Percentiles rank a stretch among this genome's conserved stretches.
Evolutionary conservation across 352 stramenopile species (phyloP).

Genomic region (Elongisporangium senticosum): DNA sequence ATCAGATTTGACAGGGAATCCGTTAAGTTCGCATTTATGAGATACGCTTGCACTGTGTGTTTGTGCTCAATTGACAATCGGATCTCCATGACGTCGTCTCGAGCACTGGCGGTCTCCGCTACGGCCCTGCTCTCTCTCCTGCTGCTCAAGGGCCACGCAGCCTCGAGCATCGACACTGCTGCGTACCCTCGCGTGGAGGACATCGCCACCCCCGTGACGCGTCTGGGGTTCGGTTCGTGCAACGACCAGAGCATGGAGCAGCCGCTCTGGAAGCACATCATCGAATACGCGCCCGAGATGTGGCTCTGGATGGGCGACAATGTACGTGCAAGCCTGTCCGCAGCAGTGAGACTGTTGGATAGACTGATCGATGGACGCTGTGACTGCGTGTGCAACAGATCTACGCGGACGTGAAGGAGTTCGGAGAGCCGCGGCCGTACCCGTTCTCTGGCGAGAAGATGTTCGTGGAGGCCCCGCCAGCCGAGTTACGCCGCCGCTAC

Average conservation of each 20-base stretch:
- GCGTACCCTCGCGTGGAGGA: slow-evolving; percentile 29
- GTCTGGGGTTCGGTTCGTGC: slow-evolving; percentile 80
- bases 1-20: too few species aligned
- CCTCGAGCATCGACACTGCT: slow-evolving; percentile 4
- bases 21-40: too few species aligned
- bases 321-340: slow-evolving; percentile 21
- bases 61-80: too few species aligned
- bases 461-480: slow-evolving; percentile 45
- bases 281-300: slow-evolving; percentile 50
- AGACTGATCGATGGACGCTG: background rate
- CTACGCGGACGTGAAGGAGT: slow-evolving; percentile 66
- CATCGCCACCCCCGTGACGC: slow-evolving; percentile 38
- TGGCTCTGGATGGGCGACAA: slow-evolving; percentile 89
- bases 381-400: slow-evolving; percentile 31
- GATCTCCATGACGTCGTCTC: slow-evolving; percentile 4
- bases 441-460: slow-evolving; percentile 43
- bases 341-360: background rate
- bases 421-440: slow-evolving; percentile 32
- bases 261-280: slow-evolving; percentile 68
- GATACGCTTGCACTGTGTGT: too few species aligned
- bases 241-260: slow-evolving; percentile 84
- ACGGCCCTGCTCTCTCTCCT: slow-evolving; percentile 14
- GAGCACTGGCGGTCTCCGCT: slow-evolving; percentile 5
- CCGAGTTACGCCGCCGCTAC: slow-evolving; percentile 54
- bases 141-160: slow-evolving; percentile 7